Evolutionary conservation across 176 grass and related monocot species (phyloP).

Genomic region (Panicum miliaceum): DNA sequence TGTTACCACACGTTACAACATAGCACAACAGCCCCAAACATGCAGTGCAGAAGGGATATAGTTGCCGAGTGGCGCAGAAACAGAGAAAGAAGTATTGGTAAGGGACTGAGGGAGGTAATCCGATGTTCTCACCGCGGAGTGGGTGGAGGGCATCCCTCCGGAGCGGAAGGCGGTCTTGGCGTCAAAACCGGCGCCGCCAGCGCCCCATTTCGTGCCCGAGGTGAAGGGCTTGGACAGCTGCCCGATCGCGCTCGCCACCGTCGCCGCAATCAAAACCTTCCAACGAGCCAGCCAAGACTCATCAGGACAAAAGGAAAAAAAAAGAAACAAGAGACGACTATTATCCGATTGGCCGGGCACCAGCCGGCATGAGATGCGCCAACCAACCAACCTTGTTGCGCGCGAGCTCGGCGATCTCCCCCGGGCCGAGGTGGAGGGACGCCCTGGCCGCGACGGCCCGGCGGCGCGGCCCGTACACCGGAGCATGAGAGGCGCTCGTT

Average conservation of each 20-base stretch:
- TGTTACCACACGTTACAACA: background rate
- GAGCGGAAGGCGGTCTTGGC: slow-evolving; percentile 55
- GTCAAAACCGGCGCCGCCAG: slow-evolving; percentile 42
- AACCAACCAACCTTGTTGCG: slow-evolving; percentile 68
- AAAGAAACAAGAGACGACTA: background rate
- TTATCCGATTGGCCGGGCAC: background rate
- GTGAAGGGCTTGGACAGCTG: slow-evolving; percentile 87
- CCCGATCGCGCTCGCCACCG: slow-evolving; percentile 51
- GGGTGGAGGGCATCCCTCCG: slow-evolving; percentile 93
- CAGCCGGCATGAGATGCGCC: background rate
- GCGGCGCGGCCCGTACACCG: background rate
- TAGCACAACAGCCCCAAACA: background rate
- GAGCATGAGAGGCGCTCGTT: background rate
- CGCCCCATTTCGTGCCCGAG: slow-evolving; percentile 43
- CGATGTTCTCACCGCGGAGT: slow-evolving; percentile 68
- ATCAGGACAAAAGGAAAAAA: too few species aligned
- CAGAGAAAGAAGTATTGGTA: background rate
- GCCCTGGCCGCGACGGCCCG: background rate
- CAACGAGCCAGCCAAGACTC: background rate
- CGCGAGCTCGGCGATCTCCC: slow-evolving; percentile 59
- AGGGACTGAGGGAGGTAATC: background rate
- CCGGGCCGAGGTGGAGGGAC: slow-evolving; percentile 52
- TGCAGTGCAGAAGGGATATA: background rate
- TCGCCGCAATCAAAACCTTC: slow-evolving; percentile 82
- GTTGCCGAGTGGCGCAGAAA: background rate